These are phyloP conservation scores for Mycogone perniciosa DNA, from an alignment of 2,329 filamentous ascomycete species.

Conservation along the genomic window DNA sequence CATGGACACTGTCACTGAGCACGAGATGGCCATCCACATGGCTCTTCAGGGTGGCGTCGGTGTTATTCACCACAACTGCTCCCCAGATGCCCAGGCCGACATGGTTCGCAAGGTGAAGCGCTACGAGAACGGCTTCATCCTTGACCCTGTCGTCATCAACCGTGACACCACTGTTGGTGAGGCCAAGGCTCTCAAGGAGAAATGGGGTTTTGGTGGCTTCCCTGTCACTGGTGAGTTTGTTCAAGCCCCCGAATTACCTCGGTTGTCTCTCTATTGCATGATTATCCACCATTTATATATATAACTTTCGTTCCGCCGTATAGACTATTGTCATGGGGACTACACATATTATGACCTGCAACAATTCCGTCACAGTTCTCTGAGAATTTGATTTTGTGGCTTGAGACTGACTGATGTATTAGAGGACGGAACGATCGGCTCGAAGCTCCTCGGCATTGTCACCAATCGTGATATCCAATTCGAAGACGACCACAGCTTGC, in stretches of 20 bases:
- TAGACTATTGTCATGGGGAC: slow-evolving; percentile 84
- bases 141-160: slow-evolving; percentile 87
- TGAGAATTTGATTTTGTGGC: slow-evolving; percentile 8
- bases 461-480: slow-evolving; percentile 98
- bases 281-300: slow-evolving; percentile 71
- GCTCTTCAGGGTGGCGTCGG: slow-evolving; percentile 80
- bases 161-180: slow-evolving; percentile 84
- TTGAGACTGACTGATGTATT: slow-evolving; percentile 18
- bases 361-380: slow-evolving; percentile 14
- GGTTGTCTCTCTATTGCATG: slow-evolving; percentile 39
- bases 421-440: slow-evolving; percentile 91
- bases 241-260: slow-evolving; percentile 10
- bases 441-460: slow-evolving; percentile 94
- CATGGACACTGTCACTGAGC: slow-evolving; percentile 99
- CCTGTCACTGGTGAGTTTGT: slow-evolving; percentile 85
- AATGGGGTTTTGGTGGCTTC: slow-evolving; percentile 98
- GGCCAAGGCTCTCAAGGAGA: slow-evolving; percentile 87
- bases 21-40: slow-evolving; percentile 99
- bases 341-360: slow-evolving; percentile 29
- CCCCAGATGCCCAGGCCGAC: slow-evolving; percentile 91
- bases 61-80: slow-evolving; percentile 99
- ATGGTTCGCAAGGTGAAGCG: slow-evolving; percentile 99
- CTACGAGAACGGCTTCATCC: slow-evolving; percentile 98
- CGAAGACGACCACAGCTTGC: slow-evolving; percentile 64
- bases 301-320: slow-evolving; percentile 99